Conservation (phyloP, 2,329 filamentous ascomycete species). For the Exophiala phaeomuriformis region DNA sequence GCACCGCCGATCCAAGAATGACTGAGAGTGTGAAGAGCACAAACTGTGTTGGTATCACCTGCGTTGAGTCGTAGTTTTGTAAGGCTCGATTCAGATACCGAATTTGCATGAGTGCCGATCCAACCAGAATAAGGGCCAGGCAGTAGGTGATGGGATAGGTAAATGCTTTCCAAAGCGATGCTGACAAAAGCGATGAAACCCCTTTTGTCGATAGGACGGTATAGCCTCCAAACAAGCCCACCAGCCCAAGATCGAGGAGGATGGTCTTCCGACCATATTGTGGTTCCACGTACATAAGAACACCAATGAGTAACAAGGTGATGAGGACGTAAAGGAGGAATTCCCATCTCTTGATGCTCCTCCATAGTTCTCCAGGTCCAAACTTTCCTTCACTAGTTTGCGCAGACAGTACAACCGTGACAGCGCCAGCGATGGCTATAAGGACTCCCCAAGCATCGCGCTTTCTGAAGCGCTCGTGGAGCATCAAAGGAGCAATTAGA, state of each 20-base stretch:
- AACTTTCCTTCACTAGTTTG: constrained; percentile 84
- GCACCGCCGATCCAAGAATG: constrained; percentile 83
- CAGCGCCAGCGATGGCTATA: constrained; percentile 77
- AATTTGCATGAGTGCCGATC: constrained; percentile 90
- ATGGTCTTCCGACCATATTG: constrained; percentile 80
- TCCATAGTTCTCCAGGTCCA: constrained; percentile 83
- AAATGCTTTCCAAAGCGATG: constrained; percentile 79
- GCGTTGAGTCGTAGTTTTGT: constrained; percentile 91
- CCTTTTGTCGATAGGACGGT: constrained; percentile 96
- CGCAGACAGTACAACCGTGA: constrained; percentile 87
- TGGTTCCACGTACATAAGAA: constrained; percentile 74
- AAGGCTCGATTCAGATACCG: constrained; percentile 88
- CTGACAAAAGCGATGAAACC: constrained; percentile 88
- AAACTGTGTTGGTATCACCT: constrained; percentile 96
- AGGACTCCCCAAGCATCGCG: constrained; percentile 84
- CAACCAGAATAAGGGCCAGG: constrained; percentile 69
- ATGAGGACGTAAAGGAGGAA: constrained; percentile 86
- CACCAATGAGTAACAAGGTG: constrained; percentile 63
- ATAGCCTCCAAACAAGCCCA: constrained; percentile 91
- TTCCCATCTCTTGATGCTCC: constrained; percentile 74
- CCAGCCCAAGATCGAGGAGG: constrained; percentile 84
- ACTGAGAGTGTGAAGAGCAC: constrained; percentile 94
- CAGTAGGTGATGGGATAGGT: constrained; percentile 87
- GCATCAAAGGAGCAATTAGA: constrained; percentile 86
- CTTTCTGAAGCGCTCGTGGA: constrained; percentile 80